Conservation (phyloP, 75 land plant species). For the Cupressus sempervirens region DNA sequence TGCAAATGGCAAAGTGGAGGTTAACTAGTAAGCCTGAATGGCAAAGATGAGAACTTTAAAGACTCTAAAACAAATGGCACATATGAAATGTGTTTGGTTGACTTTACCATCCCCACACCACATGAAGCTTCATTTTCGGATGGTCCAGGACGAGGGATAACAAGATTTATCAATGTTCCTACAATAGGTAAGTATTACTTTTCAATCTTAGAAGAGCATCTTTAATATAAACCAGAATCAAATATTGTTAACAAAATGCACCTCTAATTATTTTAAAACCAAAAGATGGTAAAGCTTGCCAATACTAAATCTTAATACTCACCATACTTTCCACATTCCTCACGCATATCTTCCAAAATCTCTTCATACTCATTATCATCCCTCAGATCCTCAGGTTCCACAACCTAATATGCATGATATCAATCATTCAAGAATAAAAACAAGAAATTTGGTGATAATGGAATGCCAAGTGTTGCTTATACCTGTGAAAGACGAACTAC, state of each 20-base stretch:
- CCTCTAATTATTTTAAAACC: background rate
- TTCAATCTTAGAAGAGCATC: background rate
- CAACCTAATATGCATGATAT: conserved; percentile 18
- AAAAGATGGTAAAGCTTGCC: background rate
- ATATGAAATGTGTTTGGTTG: background rate
- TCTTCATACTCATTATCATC: conserved; percentile 34
- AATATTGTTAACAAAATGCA: background rate
- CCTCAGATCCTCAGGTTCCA: conserved; percentile 29
- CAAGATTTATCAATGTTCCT: conserved; percentile 5
- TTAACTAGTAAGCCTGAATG: background rate
- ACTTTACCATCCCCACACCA: conserved; percentile 1
- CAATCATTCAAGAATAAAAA: background rate
- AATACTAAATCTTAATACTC: conserved; percentile 3
- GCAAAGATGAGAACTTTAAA: background rate
- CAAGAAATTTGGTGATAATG: background rate
- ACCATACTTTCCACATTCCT: conserved; percentile 41
- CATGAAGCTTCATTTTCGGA: conserved; percentile 5
- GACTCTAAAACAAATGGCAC: background rate
- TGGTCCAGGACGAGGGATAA: background rate
- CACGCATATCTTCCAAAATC: conserved; percentile 37
- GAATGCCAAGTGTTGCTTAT: conserved; percentile 4
- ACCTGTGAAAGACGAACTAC: conserved; percentile 28
- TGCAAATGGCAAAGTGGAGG: background rate
- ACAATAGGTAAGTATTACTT: background rate
- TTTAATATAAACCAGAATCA: background rate